Evolutionary conservation across 1,139 yeast genomes (phyloP).

Genomic region (Taiozyma sp.): DNA sequence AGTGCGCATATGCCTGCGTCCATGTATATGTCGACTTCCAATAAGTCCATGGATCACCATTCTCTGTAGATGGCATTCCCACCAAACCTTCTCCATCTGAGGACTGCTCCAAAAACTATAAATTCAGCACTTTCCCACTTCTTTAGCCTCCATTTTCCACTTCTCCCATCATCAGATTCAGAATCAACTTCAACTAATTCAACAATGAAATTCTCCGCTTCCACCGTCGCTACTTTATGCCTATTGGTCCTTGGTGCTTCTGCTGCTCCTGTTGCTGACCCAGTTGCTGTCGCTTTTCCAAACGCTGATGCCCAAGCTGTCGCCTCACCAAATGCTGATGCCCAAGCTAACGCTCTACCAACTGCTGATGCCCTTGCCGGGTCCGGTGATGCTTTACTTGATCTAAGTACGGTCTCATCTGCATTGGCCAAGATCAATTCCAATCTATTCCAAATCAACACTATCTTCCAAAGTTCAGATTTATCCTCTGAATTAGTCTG

Average conservation of each 20-base stretch:
- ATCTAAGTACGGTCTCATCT: background rate
- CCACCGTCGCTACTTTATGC: slow-evolving; percentile 9
- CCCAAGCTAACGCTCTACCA: slow-evolving; percentile 6
- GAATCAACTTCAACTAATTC: background rate
- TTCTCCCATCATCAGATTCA: background rate
- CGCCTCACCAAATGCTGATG: slow-evolving; percentile 13
- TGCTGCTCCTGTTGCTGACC: slow-evolving; percentile 15
- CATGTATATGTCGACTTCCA: background rate
- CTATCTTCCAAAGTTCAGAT: slow-evolving; percentile 3
- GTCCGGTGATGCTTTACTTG: slow-evolving; percentile 2
- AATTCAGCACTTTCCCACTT: background rate
- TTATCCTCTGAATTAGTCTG: slow-evolving; percentile 8
- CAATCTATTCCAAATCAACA: slow-evolving; percentile 2
- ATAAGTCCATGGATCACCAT: background rate
- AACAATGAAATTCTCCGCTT: slow-evolving; percentile 16
- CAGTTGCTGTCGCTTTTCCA: slow-evolving; percentile 22
- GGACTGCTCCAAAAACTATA: background rate
- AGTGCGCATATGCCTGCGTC: background rate
- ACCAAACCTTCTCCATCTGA: background rate
- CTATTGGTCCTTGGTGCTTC: slow-evolving; percentile 8
- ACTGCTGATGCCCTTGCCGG: slow-evolving; percentile 7
- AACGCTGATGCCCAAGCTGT: slow-evolving; percentile 22
- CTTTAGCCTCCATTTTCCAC: background rate
- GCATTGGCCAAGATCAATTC: slow-evolving; percentile 6
- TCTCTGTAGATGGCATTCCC: background rate